phyloP scores from a whole-genome alignment of 306 rosid species.

The Trifolium subterraneum region DNA sequence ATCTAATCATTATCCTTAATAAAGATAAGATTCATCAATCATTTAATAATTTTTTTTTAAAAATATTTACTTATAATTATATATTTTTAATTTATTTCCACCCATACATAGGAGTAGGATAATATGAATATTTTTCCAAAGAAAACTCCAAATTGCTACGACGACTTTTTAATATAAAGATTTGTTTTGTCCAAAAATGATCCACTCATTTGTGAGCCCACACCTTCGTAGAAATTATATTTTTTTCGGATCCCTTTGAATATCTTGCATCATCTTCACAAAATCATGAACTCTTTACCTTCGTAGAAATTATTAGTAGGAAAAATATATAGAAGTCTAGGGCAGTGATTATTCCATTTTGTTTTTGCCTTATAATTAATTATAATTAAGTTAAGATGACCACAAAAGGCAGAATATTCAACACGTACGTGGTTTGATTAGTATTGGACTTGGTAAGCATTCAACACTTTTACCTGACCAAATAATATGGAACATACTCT shows the following conservation, averaged over 20 bases:
- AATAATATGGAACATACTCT: background rate
- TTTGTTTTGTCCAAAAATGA: background rate
- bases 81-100: too few species aligned
- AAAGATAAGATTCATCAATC: too few species aligned
- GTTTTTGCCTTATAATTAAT: background rate
- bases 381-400: too few species aligned
- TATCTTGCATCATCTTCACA: too few species aligned
- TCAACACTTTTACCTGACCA: constrained; percentile 13
- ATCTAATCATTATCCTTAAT: too few species aligned
- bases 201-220: constrained; percentile 13
- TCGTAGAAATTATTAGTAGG: background rate
- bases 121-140: background rate
- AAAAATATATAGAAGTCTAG: background rate
- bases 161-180: background rate
- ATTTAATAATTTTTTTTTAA: too few species aligned
- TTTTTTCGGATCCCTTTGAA: too few species aligned
- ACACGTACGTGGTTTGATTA: background rate
- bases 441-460: background rate
- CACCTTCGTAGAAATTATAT: constrained; percentile 13
- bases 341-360: background rate
- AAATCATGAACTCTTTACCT: too few species aligned
- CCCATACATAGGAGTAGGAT: too few species aligned
- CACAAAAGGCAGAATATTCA: background rate
- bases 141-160: background rate
- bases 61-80: too few species aligned